Percentiles rank a stretch among this genome's conserved stretches.
Evolutionary conservation across 345 rosid species (phyloP).

Genomic region (Chamaenerion angustifolium): DNA sequence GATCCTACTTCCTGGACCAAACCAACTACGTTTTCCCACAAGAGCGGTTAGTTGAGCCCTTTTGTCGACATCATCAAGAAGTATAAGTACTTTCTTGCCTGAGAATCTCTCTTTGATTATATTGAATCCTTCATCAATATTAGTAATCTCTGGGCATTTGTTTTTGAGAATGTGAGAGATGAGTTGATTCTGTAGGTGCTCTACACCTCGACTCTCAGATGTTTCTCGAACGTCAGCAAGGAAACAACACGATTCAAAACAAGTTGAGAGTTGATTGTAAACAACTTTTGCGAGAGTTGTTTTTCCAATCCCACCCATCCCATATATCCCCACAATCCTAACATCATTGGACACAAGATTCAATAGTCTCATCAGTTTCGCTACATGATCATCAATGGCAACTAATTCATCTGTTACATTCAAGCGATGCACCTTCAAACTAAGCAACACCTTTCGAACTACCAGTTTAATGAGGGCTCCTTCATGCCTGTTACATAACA

Average conservation of each 20-base stretch:
- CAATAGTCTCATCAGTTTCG: conserved; percentile 3
- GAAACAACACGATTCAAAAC: conserved; percentile 11
- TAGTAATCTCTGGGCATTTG: conserved; percentile 12
- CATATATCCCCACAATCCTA: conserved; percentile 14
- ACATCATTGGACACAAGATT: conserved; percentile 4
- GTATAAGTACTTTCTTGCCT: conserved; percentile 12
- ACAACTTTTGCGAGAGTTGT: conserved; percentile 21
- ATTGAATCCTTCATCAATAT: conserved; percentile 13
- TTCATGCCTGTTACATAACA: conserved; percentile 8
- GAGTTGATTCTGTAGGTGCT: conserved; percentile 11
- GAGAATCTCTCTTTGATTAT: conserved; percentile 13
- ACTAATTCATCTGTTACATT: conserved; percentile 11
- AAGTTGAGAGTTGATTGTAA: conserved; percentile 6
- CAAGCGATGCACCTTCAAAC: conserved; percentile 11
- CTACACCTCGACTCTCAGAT: conserved; percentile 9
- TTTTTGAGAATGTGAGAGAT: conserved; percentile 11
- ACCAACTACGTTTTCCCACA: conserved; percentile 9
- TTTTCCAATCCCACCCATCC: conserved; percentile 26
- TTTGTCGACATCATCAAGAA: conserved; percentile 14
- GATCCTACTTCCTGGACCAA: conserved; percentile 14
- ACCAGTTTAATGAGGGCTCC: conserved; percentile 10
- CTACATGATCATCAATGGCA: conserved; percentile 9
- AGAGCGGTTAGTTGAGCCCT: conserved; percentile 9
- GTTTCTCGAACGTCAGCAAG: conserved; percentile 10
- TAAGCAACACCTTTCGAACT: conserved; percentile 9